phyloP scores from a whole-genome alignment of 2,329 filamentous ascomycete species.

The Neoascochyta sp. region DNA sequence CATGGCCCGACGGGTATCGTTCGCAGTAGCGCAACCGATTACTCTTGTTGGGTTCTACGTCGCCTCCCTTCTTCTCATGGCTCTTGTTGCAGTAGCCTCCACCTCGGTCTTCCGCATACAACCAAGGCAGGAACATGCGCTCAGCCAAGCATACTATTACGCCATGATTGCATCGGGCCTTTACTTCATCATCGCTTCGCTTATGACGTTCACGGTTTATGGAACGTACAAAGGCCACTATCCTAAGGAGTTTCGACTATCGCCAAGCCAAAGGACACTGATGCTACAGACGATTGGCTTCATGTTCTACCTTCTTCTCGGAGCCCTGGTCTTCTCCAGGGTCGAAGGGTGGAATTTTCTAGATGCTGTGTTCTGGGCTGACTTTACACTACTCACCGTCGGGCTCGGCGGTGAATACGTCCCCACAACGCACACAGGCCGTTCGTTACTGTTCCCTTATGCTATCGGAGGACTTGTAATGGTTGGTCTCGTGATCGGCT shows the following conservation, averaged over 20 bases:
- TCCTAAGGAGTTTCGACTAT: slow-evolving; percentile 55
- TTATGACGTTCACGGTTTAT: slow-evolving; percentile 55
- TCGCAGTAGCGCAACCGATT: slow-evolving; percentile 56
- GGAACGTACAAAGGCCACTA: slow-evolving; percentile 55
- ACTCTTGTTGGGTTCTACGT: slow-evolving; percentile 59
- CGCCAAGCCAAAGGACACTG: slow-evolving; percentile 53
- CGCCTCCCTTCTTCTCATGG: slow-evolving; percentile 53
- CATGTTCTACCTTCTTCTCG: slow-evolving; percentile 47
- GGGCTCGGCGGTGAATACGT: slow-evolving; percentile 52
- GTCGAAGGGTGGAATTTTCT: slow-evolving; percentile 53
- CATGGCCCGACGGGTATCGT: slow-evolving; percentile 55
- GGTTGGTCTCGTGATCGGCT: slow-evolving; percentile 54
- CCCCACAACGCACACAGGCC: slow-evolving; percentile 49
- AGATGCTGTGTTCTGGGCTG: slow-evolving; percentile 54
- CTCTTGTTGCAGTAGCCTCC: slow-evolving; percentile 48
- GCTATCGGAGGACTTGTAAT: slow-evolving; percentile 54
- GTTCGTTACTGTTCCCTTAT: slow-evolving; percentile 52
- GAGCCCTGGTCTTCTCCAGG: slow-evolving; percentile 46
- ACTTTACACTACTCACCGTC: slow-evolving; percentile 55
- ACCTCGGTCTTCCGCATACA: slow-evolving; percentile 44
- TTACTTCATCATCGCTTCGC: slow-evolving; percentile 54
- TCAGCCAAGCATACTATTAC: slow-evolving; percentile 59
- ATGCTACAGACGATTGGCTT: slow-evolving; percentile 53
- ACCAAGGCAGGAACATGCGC: slow-evolving; percentile 43
- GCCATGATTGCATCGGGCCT: slow-evolving; percentile 55